A percentile compares a stretch with the other conserved stretches of the same genome.
phyloP scores from a whole-genome alignment of 2,329 filamentous ascomycete species.

The Aureobasidium subglaciale region DNA sequence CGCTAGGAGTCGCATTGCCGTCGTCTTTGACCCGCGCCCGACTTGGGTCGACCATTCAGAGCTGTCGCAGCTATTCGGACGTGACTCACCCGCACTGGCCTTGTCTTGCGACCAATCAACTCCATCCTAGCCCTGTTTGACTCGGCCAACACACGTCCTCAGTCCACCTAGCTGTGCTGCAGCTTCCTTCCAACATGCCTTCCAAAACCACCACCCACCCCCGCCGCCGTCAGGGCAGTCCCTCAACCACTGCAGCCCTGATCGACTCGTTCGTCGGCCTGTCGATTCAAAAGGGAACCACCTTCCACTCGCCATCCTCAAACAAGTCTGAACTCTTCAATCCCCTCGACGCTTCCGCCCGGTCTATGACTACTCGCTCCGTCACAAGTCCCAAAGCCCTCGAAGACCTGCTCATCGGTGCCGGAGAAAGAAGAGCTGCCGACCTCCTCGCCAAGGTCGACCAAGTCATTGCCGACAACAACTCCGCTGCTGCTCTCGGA shows the following conservation, averaged over 20 bases:
- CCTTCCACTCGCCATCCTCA: conserved; percentile 41
- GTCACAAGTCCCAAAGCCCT: conserved; percentile 42
- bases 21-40: neutral
- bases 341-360: conserved; percentile 24
- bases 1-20: neutral
- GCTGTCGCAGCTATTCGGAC: neutral
- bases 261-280: conserved; percentile 43
- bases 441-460: conserved; percentile 40
- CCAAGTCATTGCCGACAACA: conserved; percentile 33
- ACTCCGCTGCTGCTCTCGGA: conserved; percentile 28
- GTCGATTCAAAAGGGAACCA: conserved; percentile 42
- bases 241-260: conserved; percentile 36
- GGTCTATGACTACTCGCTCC: conserved; percentile 41
- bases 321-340: conserved; percentile 33
- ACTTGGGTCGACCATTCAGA: conserved; percentile 1
- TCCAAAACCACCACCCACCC: conserved; percentile 11
- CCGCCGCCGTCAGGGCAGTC: conserved; percentile 13
- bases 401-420: conserved; percentile 41
- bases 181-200: conserved; percentile 3
- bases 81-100: conserved; percentile 4
- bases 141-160: neutral
- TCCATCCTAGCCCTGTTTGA: neutral
- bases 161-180: neutral
- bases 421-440: conserved; percentile 38
- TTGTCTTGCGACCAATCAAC: conserved; percentile 8